Evolutionary conservation across 1,139 yeast species (phyloP), one percentile per base, ranked within the genome.

Genomic region (Sugiyamaella paludigena): DNA sequence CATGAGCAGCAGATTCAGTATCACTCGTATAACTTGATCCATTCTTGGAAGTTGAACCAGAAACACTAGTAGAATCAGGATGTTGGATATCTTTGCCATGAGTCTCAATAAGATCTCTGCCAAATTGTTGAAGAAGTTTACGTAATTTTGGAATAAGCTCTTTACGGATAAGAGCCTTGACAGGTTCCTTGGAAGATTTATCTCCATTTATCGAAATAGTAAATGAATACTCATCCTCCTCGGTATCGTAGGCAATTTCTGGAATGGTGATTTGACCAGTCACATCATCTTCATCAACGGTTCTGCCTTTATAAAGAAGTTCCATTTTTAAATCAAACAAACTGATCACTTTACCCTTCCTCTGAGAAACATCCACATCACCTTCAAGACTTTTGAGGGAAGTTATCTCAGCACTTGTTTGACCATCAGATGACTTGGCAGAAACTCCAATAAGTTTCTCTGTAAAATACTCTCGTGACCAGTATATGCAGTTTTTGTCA

Each of bases 291-390:
- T 65, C 70, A 11, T 60, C 68, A 5, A 66, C 64, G 33, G 71
- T 69, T 33, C 61, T 60, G 8, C 95, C 92, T 7, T 67, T 68
- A 60, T 82, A 80, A n/a, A 73, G 75, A 53, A 91, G 66, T 1
- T 78, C 81, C 49, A 91, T 59, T 55, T 82, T 78, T 65, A 94
- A 72, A 64, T 92, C 98, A 67, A 87, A 92, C 53, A 92, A 73
- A 2, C 96, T 87, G 60, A 92, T 91, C 36, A 92, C 95, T 66
- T 92, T 91, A 15, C 99, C 98, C 70, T 94, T 92, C 60, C 98
- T 82, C 72, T 92, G 98, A 55, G 88, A 85, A 31, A 92, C 98
- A 64, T 89, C 98, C 53, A 89, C 95, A 60, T 92, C 99, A 44
- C 99, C 99, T 59, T 87, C 95, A 31, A 91, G 78, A 7, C 86